Evolutionary conservation across 2,329 filamentous ascomycete species (phyloP), one percentile per base, ranked within the genome.

Genomic region (Aspergillus fijiensis): DNA sequence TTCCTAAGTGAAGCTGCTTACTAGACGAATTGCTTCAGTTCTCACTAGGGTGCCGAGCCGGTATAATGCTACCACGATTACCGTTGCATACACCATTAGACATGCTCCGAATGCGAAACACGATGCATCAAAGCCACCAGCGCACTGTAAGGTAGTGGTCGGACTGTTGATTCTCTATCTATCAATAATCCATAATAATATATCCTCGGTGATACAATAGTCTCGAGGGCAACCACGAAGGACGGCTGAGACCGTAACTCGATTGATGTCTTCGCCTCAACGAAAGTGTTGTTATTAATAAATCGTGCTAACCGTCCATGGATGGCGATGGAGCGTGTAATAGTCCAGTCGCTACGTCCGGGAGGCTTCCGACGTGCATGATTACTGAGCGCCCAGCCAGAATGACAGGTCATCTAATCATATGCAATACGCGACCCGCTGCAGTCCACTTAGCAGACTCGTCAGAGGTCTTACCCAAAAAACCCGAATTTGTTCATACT

Each of bases 111-210:
- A 49, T 55, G 42, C 47, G 23, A 31, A 33, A 31, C 21, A 19
- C 19, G 33, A 47, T 48, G 31, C 27, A 55, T 45, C 42, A 27
- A 35, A 29, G 42, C 42, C 25, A 27, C 35, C 51, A 48, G 39
- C 21, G 39, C 45, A 25, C 19, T 39, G 19, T 23, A 45, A 23
- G 42, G 16, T 45, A 48, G 52, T 23, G 39, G 39, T 45, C 39
- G 39, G 16, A 45, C 16, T 45, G 39, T 45, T 45, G 39, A 19
- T 45, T 48, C 31, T 42, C 52, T 50, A 57, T 48, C 57, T 25
- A 50, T 49, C 51, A 35, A 49, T 59, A 48, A 59, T 55, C 47
- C 35, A 12, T 47, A 35, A 49, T 59, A 48, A 59, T 55, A 33
- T 27, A 12, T 47, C 42, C 27, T 14, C 42, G 33, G 42, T 42